Percentiles rank a stretch among this genome's conserved stretches.
These are phyloP conservation scores for Balamuthia mandrillaris DNA, from an alignment of 208 protist genomes.

Conservation along the genomic window DNA sequence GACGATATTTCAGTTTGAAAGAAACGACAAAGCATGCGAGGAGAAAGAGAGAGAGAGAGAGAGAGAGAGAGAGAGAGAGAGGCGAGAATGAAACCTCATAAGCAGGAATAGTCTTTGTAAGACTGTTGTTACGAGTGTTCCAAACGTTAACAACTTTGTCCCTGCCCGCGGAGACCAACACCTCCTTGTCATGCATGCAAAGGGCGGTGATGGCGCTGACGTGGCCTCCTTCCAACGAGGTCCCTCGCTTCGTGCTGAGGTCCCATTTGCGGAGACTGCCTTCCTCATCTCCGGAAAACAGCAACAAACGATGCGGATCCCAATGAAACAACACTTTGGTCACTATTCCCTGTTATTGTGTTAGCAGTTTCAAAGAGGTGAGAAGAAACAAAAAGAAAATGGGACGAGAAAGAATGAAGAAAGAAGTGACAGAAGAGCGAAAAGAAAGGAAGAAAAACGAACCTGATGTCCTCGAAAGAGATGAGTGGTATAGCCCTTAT, in stretches of 20 bases:
- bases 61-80: background rate
- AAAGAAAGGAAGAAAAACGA: background rate
- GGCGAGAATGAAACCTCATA: slow-evolving; percentile 30
- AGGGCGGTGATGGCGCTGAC: slow-evolving; percentile 45
- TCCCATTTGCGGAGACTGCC: slow-evolving; percentile 32
- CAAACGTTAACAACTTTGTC: slow-evolving; percentile 61
- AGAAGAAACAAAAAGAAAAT: background rate
- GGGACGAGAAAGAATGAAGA: too few relatives aligned
- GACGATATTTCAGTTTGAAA: slow-evolving; percentile 36
- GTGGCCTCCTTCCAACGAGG: slow-evolving; percentile 45
- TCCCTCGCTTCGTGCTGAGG: background rate
- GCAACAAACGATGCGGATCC: background rate
- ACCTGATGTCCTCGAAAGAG: slow-evolving; percentile 44
- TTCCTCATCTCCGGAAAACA: slow-evolving; percentile 33
- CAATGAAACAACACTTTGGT: background rate
- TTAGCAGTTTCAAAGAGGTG: background rate
- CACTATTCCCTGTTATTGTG: background rate
- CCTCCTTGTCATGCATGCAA: slow-evolving; percentile 34
- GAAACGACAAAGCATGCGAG: too few relatives aligned
- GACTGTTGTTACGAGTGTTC: slow-evolving; percentile 5
- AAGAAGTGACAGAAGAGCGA: too few relatives aligned
- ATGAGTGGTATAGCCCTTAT: slow-evolving; percentile 60
- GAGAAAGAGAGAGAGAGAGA: background rate
- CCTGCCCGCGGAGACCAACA: slow-evolving; percentile 49
- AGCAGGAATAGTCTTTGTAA: slow-evolving; percentile 52